Conservation (phyloP, 2,329 filamentous ascomycete genomes). For the Fusarium torreyae region DNA sequence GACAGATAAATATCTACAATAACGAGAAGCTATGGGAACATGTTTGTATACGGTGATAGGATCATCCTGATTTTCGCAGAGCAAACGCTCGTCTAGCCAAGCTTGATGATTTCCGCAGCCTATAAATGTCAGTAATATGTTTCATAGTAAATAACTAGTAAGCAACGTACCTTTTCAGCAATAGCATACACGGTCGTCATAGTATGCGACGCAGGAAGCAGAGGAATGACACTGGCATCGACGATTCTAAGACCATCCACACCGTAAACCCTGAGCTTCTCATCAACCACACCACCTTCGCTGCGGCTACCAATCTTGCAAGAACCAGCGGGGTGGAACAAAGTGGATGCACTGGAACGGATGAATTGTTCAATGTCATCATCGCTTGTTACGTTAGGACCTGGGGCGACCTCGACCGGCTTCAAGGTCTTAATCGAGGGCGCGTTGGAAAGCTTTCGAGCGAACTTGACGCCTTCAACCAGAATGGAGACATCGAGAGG, state of each 20-base stretch:
- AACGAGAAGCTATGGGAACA: too few relatives aligned
- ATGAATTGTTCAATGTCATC: constrained; percentile 37
- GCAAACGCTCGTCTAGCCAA: not conserved
- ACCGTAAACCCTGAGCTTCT: constrained; percentile 46
- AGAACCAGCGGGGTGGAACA: constrained; percentile 42
- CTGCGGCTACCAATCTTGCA: constrained; percentile 58
- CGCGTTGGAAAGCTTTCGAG: constrained; percentile 16
- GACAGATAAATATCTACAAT: not conserved
- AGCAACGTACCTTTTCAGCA: constrained; percentile 47
- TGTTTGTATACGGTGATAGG: too few relatives aligned
- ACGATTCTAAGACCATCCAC: constrained; percentile 54
- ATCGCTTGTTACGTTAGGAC: constrained; percentile 27
- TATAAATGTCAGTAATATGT: not conserved
- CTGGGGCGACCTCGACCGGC: constrained; percentile 31
- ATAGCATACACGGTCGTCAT: constrained; percentile 51
- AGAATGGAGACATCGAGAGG: constrained; percentile 35
- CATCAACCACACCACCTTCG: constrained; percentile 57
- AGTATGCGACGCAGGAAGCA: constrained; percentile 46
- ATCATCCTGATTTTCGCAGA: not conserved
- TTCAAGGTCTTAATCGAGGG: constrained; percentile 19
- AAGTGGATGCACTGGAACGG: constrained; percentile 22
- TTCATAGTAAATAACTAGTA: rapidly evolving
- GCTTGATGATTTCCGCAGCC: constrained; percentile 40
- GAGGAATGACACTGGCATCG: constrained; percentile 52
- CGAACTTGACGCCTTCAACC: constrained; percentile 31